Evolutionary conservation across 129 eudicot genomes (phyloP).

Genomic region (Pulicaria dysenterica): DNA sequence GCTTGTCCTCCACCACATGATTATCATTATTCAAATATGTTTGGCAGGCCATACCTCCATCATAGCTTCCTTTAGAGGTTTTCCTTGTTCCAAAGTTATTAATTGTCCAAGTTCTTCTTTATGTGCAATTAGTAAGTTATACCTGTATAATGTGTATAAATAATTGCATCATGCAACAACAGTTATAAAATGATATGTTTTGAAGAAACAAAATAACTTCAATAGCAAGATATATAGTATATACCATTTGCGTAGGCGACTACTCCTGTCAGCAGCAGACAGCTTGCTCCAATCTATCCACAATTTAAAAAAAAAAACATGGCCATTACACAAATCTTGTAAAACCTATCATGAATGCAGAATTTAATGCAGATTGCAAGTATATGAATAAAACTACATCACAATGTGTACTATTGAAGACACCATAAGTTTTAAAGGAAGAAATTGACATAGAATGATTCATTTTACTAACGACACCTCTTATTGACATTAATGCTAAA

Average conservation of each 20-base stretch:
- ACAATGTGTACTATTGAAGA: too few species aligned
- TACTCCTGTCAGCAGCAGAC: conserved; percentile 91
- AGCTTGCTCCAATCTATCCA: conserved; percentile 85
- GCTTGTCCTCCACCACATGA: neutral
- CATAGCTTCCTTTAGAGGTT: conserved; percentile 92
- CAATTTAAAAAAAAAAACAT: neutral
- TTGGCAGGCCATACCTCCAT: conserved; percentile 46
- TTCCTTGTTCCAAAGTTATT: conserved; percentile 93
- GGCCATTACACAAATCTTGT: too few species aligned
- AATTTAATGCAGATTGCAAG: too few species aligned
- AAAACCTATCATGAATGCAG: too few species aligned
- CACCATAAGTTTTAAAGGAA: too few species aligned
- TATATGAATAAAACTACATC: too few species aligned
- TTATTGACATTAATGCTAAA: too few species aligned
- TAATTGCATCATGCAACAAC: neutral
- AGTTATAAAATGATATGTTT: neutral
- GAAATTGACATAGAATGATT: too few species aligned
- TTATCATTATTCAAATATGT: neutral
- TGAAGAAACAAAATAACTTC: neutral
- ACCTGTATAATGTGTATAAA: conserved; percentile 38
- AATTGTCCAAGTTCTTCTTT: conserved; percentile 94
- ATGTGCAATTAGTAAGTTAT: conserved; percentile 65
- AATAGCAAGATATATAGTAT: neutral
- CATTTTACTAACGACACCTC: too few species aligned
- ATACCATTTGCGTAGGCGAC: conserved; percentile 77